Base-by-base conservation (phyloP, 441 rosid species). In the Manihot esculenta region DNA sequence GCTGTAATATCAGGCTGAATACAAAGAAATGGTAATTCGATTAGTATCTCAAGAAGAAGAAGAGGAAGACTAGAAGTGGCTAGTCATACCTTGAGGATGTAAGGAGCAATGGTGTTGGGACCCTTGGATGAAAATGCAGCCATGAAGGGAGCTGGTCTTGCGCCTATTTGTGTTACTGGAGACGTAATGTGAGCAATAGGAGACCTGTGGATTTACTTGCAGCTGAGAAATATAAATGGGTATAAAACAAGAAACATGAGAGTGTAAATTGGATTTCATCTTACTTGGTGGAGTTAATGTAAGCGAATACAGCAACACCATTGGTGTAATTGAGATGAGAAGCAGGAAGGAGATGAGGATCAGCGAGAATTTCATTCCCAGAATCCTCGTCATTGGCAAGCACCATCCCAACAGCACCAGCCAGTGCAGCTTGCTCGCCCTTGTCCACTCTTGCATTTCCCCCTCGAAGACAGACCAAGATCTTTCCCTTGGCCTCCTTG, bases 381-480 rank as follows among this genome's bases (percentile, higher is more conserved):
- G 83, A 80, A 15, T 72, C 86, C 0, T 66, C 62, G 1, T 13
- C 24, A 33, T 88, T 85, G 3, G 81, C 84, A 11, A 88, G 83
- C 57, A 89, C 68, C 88, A 86, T 83, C 20, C 92, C 92, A 8
- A 79, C 82, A 0, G 87, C 92, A 3, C 95, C 92, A 1, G 83
- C 91, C 49, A 76, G 69, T 35, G 74, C 74, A 33, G 84, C 84
- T n/a, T 69, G 81, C 65, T 66, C 78, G 14, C 82, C 82, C 66
- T 87, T 79, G 49, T 84, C 84, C 3, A 85, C 84, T 54, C 85
- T 83, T 8, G 80, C 60, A 51, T 75, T 89, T 12, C 69, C 12
- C 85, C 55, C 89, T 27, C 84, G 71, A 5, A 83, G 85, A 73
- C 91, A 87, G 18, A 83, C 78, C 77, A 89, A 48, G 26, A 89